phyloP scores from a whole-genome alignment of 2,329 filamentous ascomycete species.

The Arthrinium puccinioides region DNA sequence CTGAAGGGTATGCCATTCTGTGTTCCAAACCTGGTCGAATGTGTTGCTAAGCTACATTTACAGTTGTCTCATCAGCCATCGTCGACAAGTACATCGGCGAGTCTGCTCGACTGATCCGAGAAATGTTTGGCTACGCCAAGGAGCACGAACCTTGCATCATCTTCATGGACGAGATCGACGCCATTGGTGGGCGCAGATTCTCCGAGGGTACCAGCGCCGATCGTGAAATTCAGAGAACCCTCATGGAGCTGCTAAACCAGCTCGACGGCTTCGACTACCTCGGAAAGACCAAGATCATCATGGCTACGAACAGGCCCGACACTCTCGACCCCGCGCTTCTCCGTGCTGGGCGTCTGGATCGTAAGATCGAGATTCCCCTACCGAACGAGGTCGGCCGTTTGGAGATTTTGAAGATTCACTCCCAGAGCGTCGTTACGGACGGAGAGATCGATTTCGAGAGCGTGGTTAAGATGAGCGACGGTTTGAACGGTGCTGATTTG shows the following conservation, averaged over 20 bases:
- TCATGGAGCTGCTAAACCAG: slow-evolving; percentile 98
- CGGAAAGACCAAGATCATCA: slow-evolving; percentile 99
- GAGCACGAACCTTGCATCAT: slow-evolving; percentile 99
- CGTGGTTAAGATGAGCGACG: slow-evolving; percentile 99
- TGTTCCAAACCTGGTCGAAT: neutral
- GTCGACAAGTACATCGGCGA: slow-evolving; percentile 99
- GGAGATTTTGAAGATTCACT: slow-evolving; percentile 98
- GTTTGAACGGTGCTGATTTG: slow-evolving; percentile 93
- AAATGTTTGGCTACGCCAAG: slow-evolving; percentile 99
- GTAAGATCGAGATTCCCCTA: slow-evolving; percentile 96
- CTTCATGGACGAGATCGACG: slow-evolving; percentile 99
- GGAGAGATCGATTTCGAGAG: slow-evolving; percentile 98
- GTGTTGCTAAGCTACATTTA: too few relatives aligned
- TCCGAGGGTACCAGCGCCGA: slow-evolving; percentile 96
- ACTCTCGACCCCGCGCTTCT: slow-evolving; percentile 90
- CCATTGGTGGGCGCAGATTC: slow-evolving; percentile 93
- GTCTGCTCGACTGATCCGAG: slow-evolving; percentile 90
- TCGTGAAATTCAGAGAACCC: slow-evolving; percentile 93
- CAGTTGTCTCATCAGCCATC: slow-evolving; percentile 96
- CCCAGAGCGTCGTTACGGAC: slow-evolving; percentile 76
- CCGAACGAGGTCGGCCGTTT: slow-evolving; percentile 94
- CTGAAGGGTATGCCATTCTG: slow-evolving; percentile 64
- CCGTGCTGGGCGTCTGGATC: slow-evolving; percentile 85
- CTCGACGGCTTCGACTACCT: slow-evolving; percentile 98
- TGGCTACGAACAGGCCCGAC: slow-evolving; percentile 97